Percentiles rank a stretch among this genome's conserved stretches.
phyloP scores from a whole-genome alignment of 768 basidiomycete species.

The Goffeauzyma gilvescens region DNA sequence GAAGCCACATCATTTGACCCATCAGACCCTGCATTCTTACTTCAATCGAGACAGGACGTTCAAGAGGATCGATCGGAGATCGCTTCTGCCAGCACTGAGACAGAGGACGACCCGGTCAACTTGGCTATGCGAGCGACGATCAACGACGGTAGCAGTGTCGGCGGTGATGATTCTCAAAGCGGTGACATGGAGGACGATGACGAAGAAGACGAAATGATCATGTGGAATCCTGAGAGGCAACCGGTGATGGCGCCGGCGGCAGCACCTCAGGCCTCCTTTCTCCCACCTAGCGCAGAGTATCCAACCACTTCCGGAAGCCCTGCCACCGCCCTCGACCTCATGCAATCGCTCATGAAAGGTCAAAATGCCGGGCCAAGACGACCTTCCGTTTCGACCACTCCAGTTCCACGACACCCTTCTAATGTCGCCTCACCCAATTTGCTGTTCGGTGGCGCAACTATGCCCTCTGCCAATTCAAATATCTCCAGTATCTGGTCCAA shows the following conservation, averaged over 20 bases:
- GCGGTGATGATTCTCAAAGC: conserved; percentile 35
- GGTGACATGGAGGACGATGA: conserved; percentile 39
- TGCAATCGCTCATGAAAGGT: conserved; percentile 7
- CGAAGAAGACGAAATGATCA: conserved; percentile 56
- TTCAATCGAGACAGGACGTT: too few relatives aligned
- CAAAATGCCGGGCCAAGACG: too few relatives aligned
- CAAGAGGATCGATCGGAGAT: conserved; percentile 28
- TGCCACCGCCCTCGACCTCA: conserved; percentile 2
- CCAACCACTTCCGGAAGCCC: not conserved
- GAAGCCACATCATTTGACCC: too few relatives aligned
- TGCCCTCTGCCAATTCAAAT: too few relatives aligned
- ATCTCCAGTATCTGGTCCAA: too few relatives aligned
- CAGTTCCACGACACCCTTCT: too few relatives aligned
- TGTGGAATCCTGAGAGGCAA: not conserved
- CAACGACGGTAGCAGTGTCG: conserved; percentile 42
- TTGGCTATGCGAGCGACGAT: conserved; percentile 38
- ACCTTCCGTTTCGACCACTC: too few relatives aligned
- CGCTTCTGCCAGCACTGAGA: conserved; percentile 51
- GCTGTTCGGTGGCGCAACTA: too few relatives aligned
- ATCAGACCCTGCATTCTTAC: too few relatives aligned
- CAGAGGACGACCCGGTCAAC: conserved; percentile 64
- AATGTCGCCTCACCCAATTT: too few relatives aligned
- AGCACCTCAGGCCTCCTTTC: not conserved
- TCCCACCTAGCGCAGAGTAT: not conserved
- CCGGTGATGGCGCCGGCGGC: not conserved